phyloP scores from a whole-genome alignment of 495 filamentous ascomycete species.

The Penicillium egyptiacum region DNA sequence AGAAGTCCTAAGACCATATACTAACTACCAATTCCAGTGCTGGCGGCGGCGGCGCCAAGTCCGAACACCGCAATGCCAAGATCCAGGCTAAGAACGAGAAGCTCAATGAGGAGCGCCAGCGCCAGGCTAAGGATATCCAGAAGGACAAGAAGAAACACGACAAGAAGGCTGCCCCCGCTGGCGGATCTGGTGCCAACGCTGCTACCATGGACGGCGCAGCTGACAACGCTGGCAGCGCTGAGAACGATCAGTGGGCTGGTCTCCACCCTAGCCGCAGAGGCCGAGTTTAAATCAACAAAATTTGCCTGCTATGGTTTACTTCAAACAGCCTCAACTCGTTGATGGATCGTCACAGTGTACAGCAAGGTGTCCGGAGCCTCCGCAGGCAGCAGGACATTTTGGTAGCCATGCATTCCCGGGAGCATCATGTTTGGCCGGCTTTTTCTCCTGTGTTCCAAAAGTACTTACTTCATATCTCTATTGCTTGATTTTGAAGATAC shows the following conservation, averaged over 20 bases:
- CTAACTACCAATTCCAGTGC: slow-evolving; percentile 46
- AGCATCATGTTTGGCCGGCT: not conserved
- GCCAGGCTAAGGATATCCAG: slow-evolving; percentile 51
- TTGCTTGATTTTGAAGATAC: slow-evolving; percentile 18
- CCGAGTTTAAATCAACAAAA: slow-evolving; percentile 39
- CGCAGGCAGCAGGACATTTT: slow-evolving; percentile 1
- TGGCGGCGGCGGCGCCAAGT: slow-evolving; percentile 76
- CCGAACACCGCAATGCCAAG: slow-evolving; percentile 65
- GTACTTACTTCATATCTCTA: slow-evolving; percentile 10
- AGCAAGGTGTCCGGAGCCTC: slow-evolving; percentile 7
- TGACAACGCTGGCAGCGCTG: not conserved
- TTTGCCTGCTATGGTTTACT: not conserved
- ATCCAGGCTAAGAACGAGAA: slow-evolving; percentile 84
- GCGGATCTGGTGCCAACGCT: slow-evolving; percentile 27
- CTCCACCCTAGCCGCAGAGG: slow-evolving; percentile 61
- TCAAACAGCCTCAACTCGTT: not conserved
- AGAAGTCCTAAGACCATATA: not conserved
- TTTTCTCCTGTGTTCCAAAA: slow-evolving; percentile 7
- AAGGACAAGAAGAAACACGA: slow-evolving; percentile 45
- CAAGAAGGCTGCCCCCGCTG: slow-evolving; percentile 14
- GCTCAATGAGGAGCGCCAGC: slow-evolving; percentile 76
- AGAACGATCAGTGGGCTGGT: slow-evolving; percentile 40
- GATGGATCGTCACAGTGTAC: not conserved
- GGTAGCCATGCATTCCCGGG: slow-evolving; percentile 6
- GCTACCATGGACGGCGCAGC: slow-evolving; percentile 26